Conservation (phyloP, 352 stramenopile genomes). For the Phytophthora lateralis region DNA sequence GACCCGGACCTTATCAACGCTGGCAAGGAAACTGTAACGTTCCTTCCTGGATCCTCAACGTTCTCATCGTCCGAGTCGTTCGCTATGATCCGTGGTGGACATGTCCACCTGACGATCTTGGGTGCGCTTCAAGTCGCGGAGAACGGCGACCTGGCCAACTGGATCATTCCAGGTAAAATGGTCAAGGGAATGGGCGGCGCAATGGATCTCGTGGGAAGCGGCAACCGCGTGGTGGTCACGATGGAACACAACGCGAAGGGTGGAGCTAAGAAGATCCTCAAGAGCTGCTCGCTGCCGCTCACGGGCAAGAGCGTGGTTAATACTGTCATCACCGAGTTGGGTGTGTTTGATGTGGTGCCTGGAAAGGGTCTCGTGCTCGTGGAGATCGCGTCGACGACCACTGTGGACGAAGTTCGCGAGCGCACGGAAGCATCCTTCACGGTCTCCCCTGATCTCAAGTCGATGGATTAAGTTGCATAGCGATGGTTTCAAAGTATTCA, state of each 20-base stretch:
- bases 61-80: constrained; percentile 96
- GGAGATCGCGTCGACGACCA: constrained; percentile 86
- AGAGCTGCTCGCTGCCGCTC: constrained; percentile 93
- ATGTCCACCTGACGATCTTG: constrained; percentile 97
- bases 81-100: constrained; percentile 96
- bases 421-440: constrained; percentile 85
- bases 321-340: constrained; percentile 93
- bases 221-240: constrained; percentile 95
- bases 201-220: constrained; percentile 96
- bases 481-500: not conserved
- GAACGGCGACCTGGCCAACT: constrained; percentile 96
- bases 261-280: constrained; percentile 94
- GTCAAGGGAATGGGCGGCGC: constrained; percentile 98
- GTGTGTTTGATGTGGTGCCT: constrained; percentile 77
- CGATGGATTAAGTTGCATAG: constrained; percentile 51
- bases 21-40: constrained; percentile 97
- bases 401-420: constrained; percentile 78
- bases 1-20: constrained; percentile 97
- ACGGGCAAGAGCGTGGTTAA: constrained; percentile 95
- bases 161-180: constrained; percentile 96
- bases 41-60: constrained; percentile 90
- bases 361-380: constrained; percentile 83
- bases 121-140: constrained; percentile 93
- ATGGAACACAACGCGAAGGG: constrained; percentile 98
- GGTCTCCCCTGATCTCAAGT: constrained; percentile 59